These are phyloP conservation scores for Diaporthe citri DNA, from an alignment of 2,329 filamentous ascomycete species.

Conservation along the genomic window DNA sequence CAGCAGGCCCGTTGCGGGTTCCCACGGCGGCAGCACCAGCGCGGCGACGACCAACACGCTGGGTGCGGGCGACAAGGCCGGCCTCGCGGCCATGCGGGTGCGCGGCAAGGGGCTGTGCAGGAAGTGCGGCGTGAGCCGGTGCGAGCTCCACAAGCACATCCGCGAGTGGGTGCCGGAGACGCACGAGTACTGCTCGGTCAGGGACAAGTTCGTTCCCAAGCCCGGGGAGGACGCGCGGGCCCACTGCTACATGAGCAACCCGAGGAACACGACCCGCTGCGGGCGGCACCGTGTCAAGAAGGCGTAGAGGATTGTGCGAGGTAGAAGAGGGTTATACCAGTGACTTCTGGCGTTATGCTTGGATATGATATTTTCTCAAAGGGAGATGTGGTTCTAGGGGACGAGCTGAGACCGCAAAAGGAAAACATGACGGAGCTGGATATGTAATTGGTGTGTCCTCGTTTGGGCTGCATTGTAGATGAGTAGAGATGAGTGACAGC, in stretches of 20 bases:
- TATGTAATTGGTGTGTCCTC: background rate
- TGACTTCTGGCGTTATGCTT: slow-evolving; percentile 8
- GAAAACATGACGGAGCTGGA: background rate
- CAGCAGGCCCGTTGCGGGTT: slow-evolving; percentile 50
- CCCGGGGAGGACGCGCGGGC: slow-evolving; percentile 61
- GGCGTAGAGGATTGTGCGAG: slow-evolving; percentile 41
- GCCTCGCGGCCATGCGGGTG: slow-evolving; percentile 62
- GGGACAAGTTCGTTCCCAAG: slow-evolving; percentile 65
- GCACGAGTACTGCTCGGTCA: slow-evolving; percentile 72
- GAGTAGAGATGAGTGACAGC: slow-evolving; percentile 18
- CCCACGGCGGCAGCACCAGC: slow-evolving; percentile 32
- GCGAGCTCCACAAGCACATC: slow-evolving; percentile 74
- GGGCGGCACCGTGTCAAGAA: slow-evolving; percentile 63
- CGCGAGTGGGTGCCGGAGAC: slow-evolving; percentile 69
- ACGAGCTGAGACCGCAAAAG: background rate
- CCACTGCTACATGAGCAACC: slow-evolving; percentile 71
- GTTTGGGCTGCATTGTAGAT: slow-evolving; percentile 10
- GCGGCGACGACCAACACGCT: slow-evolving; percentile 31
- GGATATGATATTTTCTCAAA: background rate
- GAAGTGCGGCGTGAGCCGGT: slow-evolving; percentile 71
- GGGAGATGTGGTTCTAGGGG: background rate
- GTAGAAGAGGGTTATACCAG: background rate
- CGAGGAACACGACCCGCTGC: slow-evolving; percentile 69
- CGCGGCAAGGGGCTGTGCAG: slow-evolving; percentile 72
- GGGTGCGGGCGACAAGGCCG: slow-evolving; percentile 41